phyloP scores from a whole-genome alignment of 805 yeast species.

The Helenozyma rhizophorensis region DNA sequence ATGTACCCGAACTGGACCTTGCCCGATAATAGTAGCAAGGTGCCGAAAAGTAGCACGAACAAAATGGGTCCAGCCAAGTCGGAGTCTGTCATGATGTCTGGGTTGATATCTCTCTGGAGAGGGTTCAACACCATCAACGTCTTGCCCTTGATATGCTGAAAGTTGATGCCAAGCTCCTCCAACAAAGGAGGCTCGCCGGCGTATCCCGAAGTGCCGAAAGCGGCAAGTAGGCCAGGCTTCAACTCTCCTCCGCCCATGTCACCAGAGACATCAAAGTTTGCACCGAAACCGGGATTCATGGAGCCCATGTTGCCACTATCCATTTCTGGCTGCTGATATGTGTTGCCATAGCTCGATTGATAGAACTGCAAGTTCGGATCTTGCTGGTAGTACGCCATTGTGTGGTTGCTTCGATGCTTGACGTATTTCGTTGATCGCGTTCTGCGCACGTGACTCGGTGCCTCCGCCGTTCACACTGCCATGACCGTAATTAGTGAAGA shows the following conservation, averaged over 20 bases:
- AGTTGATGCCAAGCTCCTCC: conserved; percentile 92
- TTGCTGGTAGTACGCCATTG: conserved; percentile 42
- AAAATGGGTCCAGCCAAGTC: conserved; percentile 94
- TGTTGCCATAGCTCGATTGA: conserved; percentile 35
- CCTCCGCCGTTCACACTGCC: too few species aligned
- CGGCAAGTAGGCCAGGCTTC: conserved; percentile 79
- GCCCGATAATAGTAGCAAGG: conserved; percentile 77
- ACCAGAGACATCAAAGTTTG: conserved; percentile 36
- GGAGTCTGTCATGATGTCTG: conserved; percentile 76
- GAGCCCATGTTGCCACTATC: conserved; percentile 27
- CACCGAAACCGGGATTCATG: conserved; percentile 36
- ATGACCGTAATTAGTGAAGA: too few species aligned
- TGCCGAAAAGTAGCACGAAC: conserved; percentile 83
- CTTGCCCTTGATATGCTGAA: conserved; percentile 77
- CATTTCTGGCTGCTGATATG: conserved; percentile 21
- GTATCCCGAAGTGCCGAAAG: conserved; percentile 89
- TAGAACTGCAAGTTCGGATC: conserved; percentile 41
- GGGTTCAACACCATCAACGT: conserved; percentile 87
- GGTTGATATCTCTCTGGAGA: conserved; percentile 52
- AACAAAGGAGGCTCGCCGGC: conserved; percentile 91
- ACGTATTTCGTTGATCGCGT: too few species aligned
- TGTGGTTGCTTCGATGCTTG: too few species aligned
- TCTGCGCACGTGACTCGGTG: too few species aligned
- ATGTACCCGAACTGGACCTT: conserved; percentile 96
- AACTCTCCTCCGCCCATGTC: conserved; percentile 45